Evolutionary conservation across 345 rosid species (phyloP).

Genomic region (Anastatica hierochuntica): DNA sequence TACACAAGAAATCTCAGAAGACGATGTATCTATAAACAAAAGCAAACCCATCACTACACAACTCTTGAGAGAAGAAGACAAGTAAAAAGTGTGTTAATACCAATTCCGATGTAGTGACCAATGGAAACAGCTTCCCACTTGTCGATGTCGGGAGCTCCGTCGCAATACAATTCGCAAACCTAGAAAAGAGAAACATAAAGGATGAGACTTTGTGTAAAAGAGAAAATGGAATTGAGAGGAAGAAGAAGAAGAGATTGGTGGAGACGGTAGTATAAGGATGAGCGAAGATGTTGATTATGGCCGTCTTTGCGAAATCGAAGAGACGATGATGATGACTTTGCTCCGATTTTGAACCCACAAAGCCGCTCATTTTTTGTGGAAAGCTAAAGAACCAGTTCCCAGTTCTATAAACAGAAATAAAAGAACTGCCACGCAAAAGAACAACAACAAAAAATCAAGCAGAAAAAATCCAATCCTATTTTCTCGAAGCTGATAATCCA

Average conservation of each 20-base stretch:
- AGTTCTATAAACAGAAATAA: neutral
- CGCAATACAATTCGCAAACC: constrained; percentile 90
- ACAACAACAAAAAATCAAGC: neutral
- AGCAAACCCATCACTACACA: no score
- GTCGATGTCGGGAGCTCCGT: constrained; percentile 54
- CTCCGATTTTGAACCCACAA: constrained; percentile 43
- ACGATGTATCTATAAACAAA: constrained; percentile 34
- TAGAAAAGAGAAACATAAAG: constrained; percentile 15
- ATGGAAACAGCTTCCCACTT: constrained; percentile 71
- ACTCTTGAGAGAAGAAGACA: neutral
- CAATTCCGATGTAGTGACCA: constrained; percentile 74
- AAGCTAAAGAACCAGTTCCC: neutral
- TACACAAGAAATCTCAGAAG: constrained; percentile 51
- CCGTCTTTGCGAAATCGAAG: constrained; percentile 71
- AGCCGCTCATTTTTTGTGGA: neutral
- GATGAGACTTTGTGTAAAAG: neutral
- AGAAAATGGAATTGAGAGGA: neutral
- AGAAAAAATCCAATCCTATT: neutral
- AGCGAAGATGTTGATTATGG: constrained; percentile 73
- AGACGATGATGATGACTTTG: constrained; percentile 68
- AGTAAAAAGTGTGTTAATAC: constrained; percentile 19
- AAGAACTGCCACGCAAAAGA: neutral
- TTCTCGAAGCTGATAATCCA: no score
- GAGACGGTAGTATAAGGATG: constrained; percentile 79
- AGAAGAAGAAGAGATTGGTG: neutral